Evolutionary conservation across 192 early-diverging fungal species (phyloP), one percentile per base, ranked within the genome.

Genomic region (Spinellus fusiger): DNA sequence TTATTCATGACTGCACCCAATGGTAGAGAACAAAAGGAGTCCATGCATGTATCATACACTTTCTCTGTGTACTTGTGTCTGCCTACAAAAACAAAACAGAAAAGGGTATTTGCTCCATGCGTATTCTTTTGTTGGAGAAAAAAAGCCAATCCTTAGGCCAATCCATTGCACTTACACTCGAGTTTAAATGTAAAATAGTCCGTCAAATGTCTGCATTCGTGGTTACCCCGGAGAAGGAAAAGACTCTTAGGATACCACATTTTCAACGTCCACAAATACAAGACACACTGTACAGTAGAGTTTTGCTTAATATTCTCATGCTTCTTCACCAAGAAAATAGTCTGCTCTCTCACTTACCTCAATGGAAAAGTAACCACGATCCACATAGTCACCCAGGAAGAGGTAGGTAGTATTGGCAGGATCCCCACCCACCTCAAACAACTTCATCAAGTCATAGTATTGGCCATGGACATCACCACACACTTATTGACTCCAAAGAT

Each of bases 391-490:
- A 29, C 95, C 95, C 58, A 98, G 69, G 59, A 98, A 98, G 22
- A 98, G 79, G 65, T 98, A 98, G 26, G 89, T 78, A 2, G 95
- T 98, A 28, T 81, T 85, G 1, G 86, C 88, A 16, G 94, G 94
- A 70, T 93, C 87, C 46, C 95, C 96, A 37, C 95, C 95, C 7
- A 98, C 93, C 68, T 96, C 94, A 77, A 98, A 94, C 26, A 98
- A 82, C 73, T 98, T 96, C 91, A 98, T 91, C 66, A 98, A 74
- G 73, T 98, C 95, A 70, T 87, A 98, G 68, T 87, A 98, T 66
- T 98, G 95, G n/a, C 95, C 95, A 71, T 98, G 95, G 61, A 98
- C 88, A 74, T 98, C 95, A 44, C 95, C 95, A 72, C 94, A 96
- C 5, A 98, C 93, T 92, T n/a, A 53, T 22, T 9, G 9, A 34